Evolutionary conservation across 768 basidiomycete genomes (phyloP).

Genomic region (Kondoa malvinella): DNA sequence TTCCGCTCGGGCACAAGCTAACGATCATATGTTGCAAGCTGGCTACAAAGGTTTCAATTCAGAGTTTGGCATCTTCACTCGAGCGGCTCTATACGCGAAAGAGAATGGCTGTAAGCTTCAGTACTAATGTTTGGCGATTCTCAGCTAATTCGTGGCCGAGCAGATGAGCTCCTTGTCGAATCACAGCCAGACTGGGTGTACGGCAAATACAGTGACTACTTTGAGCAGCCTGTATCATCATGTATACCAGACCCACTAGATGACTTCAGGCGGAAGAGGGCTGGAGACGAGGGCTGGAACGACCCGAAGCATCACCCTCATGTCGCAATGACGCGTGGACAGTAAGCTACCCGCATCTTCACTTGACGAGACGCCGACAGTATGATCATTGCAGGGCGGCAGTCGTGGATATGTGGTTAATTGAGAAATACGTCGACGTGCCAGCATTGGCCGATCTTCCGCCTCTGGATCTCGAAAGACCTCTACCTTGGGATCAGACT

Average conservation of each 20-base stretch:
- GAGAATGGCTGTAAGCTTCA: neutral
- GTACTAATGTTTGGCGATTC: neutral
- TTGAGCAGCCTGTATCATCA: neutral
- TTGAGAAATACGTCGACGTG: constrained; percentile 1
- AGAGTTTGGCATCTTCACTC: neutral
- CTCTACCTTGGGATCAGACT: constrained; percentile 1
- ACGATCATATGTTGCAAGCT: neutral
- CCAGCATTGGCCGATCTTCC: neutral
- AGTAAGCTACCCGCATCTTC: neutral
- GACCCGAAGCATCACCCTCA: neutral
- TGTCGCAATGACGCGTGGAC: neutral
- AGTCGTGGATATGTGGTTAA: neutral
- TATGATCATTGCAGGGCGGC: neutral
- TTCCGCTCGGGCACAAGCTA: neutral
- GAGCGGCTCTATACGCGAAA: constrained; percentile 1
- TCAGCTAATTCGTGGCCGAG: neutral
- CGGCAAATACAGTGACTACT: constrained; percentile 6
- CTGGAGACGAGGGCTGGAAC: neutral
- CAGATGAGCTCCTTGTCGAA: neutral
- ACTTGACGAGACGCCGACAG: neutral
- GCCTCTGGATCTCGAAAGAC: neutral
- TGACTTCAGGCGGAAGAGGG: neutral
- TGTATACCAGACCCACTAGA: neutral
- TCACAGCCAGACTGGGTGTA: neutral
- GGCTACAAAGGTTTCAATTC: neutral